phyloP scores from a whole-genome alignment of 768 basidiomycete genomes.

The Austroboletus festivus region DNA sequence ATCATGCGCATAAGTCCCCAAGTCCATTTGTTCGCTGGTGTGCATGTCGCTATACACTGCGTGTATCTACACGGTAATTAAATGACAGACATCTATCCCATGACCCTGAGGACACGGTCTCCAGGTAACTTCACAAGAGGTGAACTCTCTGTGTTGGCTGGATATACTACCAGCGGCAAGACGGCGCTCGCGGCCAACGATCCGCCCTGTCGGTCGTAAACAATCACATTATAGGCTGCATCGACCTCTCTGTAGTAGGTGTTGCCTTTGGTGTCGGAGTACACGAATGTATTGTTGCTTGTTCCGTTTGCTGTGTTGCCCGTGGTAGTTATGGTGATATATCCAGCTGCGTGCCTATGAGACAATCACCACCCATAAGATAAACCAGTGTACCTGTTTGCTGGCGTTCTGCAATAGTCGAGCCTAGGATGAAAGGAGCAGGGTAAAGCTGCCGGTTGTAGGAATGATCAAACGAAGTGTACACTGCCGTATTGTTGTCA shows the following conservation, averaged over 20 bases:
- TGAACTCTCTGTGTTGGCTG: not conserved
- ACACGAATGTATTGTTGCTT: constrained; percentile 64
- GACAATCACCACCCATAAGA: not conserved
- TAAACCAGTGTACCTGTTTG: constrained; percentile 43
- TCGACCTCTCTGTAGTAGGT: constrained; percentile 60
- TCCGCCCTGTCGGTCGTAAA: constrained; percentile 55
- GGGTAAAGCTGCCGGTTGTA: constrained; percentile 60
- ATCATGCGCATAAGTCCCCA: constrained; percentile 34
- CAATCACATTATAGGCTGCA: constrained; percentile 59
- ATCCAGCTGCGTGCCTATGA: constrained; percentile 40
- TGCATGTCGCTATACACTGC: too few species aligned
- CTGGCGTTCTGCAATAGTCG: constrained; percentile 58
- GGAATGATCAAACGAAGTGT: constrained; percentile 60
- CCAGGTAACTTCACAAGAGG: constrained; percentile 37
- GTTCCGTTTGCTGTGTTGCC: constrained; percentile 67
- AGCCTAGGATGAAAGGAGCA: constrained; percentile 54
- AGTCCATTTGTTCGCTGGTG: too few species aligned
- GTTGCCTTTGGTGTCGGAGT: constrained; percentile 56
- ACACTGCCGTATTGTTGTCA: constrained; percentile 36
- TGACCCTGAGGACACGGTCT: constrained; percentile 5
- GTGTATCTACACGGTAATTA: constrained; percentile 6
- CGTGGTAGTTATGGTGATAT: constrained; percentile 41
- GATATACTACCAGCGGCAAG: constrained; percentile 6
- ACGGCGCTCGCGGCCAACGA: constrained; percentile 33
- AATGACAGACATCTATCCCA: not conserved